Conservation (phyloP, 2,329 filamentous ascomycete genomes). For the Dothiorella sarmentorum region DNA sequence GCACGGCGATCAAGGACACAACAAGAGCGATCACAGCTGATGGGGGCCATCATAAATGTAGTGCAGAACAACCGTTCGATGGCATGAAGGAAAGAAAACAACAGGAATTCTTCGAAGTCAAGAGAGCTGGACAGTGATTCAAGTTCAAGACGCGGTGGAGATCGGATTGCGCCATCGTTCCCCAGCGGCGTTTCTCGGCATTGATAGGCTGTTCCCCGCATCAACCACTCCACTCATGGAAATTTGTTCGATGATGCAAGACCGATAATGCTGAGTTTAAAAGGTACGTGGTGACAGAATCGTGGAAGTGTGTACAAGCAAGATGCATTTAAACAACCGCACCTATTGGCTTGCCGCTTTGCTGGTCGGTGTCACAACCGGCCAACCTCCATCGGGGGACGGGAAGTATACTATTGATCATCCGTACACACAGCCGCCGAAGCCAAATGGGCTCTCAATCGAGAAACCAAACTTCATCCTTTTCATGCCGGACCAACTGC, state of each 20-base stretch:
- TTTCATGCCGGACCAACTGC: conserved; percentile 50
- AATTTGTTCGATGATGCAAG: background rate
- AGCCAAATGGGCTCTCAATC: background rate
- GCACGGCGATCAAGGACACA: too few species aligned
- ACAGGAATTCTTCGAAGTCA: too few species aligned
- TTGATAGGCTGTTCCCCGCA: background rate
- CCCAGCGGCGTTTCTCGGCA: background rate
- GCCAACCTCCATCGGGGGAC: background rate
- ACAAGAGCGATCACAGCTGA: too few species aligned
- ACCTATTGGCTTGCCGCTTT: background rate
- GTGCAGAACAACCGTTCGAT: too few species aligned
- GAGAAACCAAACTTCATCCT: conserved; percentile 37
- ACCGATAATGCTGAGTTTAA: background rate
- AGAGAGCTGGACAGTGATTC: too few species aligned
- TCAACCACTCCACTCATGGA: background rate
- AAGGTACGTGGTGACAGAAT: background rate
- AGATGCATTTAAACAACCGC: background rate
- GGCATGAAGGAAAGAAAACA: too few species aligned
- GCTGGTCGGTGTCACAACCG: background rate
- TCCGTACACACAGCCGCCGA: background rate
- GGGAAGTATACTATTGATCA: background rate
- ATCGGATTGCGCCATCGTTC: background rate
- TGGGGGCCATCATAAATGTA: too few species aligned
- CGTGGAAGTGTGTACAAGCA: background rate
- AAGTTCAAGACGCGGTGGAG: too few species aligned